phyloP scores from a whole-genome alignment of 2,329 filamentous ascomycete genomes.

The Aureobasidium leucospermi region DNA sequence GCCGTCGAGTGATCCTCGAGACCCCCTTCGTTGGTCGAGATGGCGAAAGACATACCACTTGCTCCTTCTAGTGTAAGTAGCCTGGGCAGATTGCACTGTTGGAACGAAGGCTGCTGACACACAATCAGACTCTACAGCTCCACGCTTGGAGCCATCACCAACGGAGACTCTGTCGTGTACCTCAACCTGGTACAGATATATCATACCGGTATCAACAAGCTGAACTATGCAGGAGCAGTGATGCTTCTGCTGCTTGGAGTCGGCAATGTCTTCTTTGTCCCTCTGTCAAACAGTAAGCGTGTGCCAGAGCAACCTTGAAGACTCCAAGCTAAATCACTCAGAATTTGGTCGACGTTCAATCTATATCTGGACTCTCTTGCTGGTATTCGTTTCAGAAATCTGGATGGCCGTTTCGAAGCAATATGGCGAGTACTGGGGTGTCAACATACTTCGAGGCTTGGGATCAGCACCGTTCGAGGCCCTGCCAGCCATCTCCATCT shows the following conservation, averaged over 20 bases:
- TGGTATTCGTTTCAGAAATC: conserved; percentile 13
- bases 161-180: conserved; percentile 18
- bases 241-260: conserved; percentile 15
- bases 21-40: conserved; percentile 16
- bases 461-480: conserved; percentile 16
- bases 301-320: background rate
- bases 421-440: conserved; percentile 15
- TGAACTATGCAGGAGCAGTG: conserved; percentile 16
- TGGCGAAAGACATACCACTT: conserved; percentile 17
- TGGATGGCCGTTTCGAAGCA: conserved; percentile 16
- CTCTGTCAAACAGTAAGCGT: conserved; percentile 17
- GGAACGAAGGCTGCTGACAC: background rate
- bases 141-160: conserved; percentile 18
- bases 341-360: conserved; percentile 17
- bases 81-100: background rate
- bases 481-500: conserved; percentile 15
- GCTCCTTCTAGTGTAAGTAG: conserved; percentile 12
- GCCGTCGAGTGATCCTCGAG: conserved; percentile 15
- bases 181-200: conserved; percentile 15
- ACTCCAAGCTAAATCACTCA: background rate
- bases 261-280: conserved; percentile 16
- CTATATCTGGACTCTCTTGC: conserved; percentile 12
- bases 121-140: conserved; percentile 13
- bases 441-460: conserved; percentile 14
- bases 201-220: conserved; percentile 8